Evolutionary conservation across 2,329 filamentous ascomycete species (phyloP).

Genomic region (Malbranchea cinnamomea): DNA sequence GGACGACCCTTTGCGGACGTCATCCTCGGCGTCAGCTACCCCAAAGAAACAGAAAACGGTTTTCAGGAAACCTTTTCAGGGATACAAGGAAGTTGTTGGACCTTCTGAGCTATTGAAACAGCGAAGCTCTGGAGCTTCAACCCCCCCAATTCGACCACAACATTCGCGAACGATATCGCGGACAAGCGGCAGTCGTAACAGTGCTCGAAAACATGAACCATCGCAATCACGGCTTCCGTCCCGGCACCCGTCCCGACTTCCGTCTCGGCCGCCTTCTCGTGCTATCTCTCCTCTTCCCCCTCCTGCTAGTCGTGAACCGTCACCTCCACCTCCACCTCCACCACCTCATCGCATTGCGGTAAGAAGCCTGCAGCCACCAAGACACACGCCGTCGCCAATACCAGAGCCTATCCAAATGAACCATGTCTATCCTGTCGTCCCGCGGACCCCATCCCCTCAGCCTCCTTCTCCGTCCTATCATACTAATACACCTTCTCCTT

Average conservation of each 20-base stretch:
- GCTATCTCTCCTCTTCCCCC: constrained; percentile 13
- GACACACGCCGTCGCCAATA: constrained; percentile 12
- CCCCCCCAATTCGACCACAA: background rate
- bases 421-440: constrained; percentile 23
- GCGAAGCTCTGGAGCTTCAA: too few relatives aligned
- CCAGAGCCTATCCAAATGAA: constrained; percentile 24
- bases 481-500: constrained; percentile 71
- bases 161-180: background rate
- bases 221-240: background rate
- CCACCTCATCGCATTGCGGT: constrained; percentile 57
- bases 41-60: constrained; percentile 45
- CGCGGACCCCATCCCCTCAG: constrained; percentile 34
- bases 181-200: too few relatives aligned
- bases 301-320: constrained; percentile 43
- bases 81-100: constrained; percentile 38
- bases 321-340: constrained; percentile 70
- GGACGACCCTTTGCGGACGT: constrained; percentile 18
- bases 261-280: constrained; percentile 1
- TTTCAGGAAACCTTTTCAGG: constrained; percentile 50
- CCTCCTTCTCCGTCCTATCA: constrained; percentile 47
- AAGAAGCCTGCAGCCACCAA: constrained; percentile 20
- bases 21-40: constrained; percentile 31
- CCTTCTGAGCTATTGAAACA: too few relatives aligned
- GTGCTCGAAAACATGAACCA: background rate
- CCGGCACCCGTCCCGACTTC: background rate